A percentile compares a stretch with the other conserved stretches of the same genome.
Conservation (phyloP, 371 early-diverging fungal species). For the Parasitella parasitica region DNA sequence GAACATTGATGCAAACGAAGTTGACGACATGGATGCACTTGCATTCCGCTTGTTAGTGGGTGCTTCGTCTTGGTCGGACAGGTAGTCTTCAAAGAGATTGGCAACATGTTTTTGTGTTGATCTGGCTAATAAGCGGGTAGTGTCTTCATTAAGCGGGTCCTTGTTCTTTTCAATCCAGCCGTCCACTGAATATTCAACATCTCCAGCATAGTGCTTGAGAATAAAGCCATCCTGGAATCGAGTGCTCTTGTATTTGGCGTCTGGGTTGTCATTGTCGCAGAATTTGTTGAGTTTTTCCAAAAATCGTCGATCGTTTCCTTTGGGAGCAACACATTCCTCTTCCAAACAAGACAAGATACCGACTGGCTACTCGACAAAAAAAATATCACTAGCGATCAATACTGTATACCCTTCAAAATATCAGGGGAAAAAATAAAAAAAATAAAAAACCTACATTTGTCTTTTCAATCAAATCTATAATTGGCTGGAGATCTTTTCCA, state of each 20-base stretch:
- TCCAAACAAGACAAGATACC: constrained; percentile 98
- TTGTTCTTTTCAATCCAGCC: constrained; percentile 99
- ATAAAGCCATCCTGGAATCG: constrained; percentile 93
- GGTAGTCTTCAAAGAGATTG: constrained; percentile 79
- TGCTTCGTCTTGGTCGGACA: background rate
- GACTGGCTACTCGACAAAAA: constrained; percentile 71
- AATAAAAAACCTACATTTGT: constrained; percentile 64
- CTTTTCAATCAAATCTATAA: constrained; percentile 98
- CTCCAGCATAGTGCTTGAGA: constrained; percentile 97
- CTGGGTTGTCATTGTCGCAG: constrained; percentile 56
- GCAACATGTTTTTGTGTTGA: constrained; percentile 83
- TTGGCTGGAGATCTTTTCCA: constrained; percentile 98
- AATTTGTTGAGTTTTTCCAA: constrained; percentile 81
- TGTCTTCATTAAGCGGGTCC: constrained; percentile 98
- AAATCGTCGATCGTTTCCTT: constrained; percentile 96
- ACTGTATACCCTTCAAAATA: too few species aligned
- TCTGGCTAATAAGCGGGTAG: constrained; percentile 84
- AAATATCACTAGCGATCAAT: too few species aligned
- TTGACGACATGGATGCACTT: background rate
- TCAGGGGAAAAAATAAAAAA: too few species aligned
- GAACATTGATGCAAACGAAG: constrained; percentile 23
- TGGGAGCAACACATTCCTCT: constrained; percentile 98
- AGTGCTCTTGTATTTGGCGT: constrained; percentile 80
- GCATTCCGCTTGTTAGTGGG: background rate
- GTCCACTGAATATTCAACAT: constrained; percentile 93